Conservation (phyloP, 192 early-diverging fungal genomes). For the Dimargaris xerosporica region DNA sequence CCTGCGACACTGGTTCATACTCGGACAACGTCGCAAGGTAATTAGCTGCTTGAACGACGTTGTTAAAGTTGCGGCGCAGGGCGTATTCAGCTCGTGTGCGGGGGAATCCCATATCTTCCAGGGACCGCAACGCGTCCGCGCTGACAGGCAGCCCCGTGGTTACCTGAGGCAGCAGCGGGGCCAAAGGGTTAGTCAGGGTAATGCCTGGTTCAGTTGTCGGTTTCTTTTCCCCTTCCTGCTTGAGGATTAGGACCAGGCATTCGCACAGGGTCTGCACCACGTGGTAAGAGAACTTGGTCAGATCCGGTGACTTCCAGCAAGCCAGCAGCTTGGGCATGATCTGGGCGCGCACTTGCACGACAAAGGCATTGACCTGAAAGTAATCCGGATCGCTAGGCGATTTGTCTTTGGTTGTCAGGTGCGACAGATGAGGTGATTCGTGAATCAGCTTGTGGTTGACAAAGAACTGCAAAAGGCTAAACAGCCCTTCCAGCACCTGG, state of each 20-base stretch:
- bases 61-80: slow-evolving; percentile 57
- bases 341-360: slow-evolving; percentile 42
- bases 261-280: slow-evolving; percentile 43
- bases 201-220: slow-evolving; percentile 18
- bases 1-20: too few species aligned
- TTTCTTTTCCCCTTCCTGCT: slow-evolving; percentile 51
- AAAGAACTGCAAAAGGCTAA: slow-evolving; percentile 50
- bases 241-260: slow-evolving; percentile 49
- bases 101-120: slow-evolving; percentile 81
- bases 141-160: slow-evolving; percentile 36
- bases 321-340: slow-evolving; percentile 40
- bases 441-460: slow-evolving; percentile 52
- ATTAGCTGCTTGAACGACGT: slow-evolving; percentile 66
- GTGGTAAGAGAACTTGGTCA: slow-evolving; percentile 33
- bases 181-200: slow-evolving; percentile 13
- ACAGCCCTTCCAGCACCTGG: slow-evolving; percentile 32
- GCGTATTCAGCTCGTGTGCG: slow-evolving; percentile 61
- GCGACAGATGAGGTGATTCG: slow-evolving; percentile 52
- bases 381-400: slow-evolving; percentile 36
- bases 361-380: slow-evolving; percentile 58
- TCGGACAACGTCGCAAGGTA: slow-evolving; percentile 38
- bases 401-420: slow-evolving; percentile 32
- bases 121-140: slow-evolving; percentile 42
- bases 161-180: slow-evolving; percentile 11
- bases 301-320: slow-evolving; percentile 45